A percentile compares a stretch with the other conserved stretches of the same genome.
These are phyloP conservation scores for Mortierella claussenii DNA, from an alignment of 192 early-diverging fungal genomes.

Conservation along the genomic window DNA sequence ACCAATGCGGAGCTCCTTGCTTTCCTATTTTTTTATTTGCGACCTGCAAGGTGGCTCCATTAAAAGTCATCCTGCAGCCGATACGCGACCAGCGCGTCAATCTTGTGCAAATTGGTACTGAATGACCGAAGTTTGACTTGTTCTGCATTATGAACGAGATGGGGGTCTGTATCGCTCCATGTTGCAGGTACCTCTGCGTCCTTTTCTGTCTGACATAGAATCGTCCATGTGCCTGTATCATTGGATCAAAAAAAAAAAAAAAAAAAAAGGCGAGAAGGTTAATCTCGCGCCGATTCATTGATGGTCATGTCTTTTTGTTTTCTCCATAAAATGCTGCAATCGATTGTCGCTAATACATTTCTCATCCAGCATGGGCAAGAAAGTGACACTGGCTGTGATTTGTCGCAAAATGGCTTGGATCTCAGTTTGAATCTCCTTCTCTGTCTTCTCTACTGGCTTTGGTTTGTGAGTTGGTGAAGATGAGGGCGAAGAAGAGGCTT, in stretches of 20 bases:
- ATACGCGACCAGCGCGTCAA: constrained; percentile 91
- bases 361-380: constrained; percentile 88
- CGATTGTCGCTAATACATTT: constrained; percentile 66
- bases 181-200: constrained; percentile 86
- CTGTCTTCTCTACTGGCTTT: constrained; percentile 58
- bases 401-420: constrained; percentile 93
- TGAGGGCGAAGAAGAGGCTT: neutral
- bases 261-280: neutral
- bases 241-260: too few relatives aligned
- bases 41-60: neutral
- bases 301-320: too few relatives aligned
- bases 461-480: constrained; percentile 3
- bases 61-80: constrained; percentile 66
- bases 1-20: neutral
- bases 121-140: constrained; percentile 87
- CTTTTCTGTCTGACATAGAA: constrained; percentile 88
- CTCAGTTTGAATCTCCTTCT: constrained; percentile 75
- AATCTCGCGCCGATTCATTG: too few relatives aligned
- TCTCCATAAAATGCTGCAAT: too few relatives aligned
- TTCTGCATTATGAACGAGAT: constrained; percentile 83
- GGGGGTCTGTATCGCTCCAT: constrained; percentile 87
- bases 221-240: constrained; percentile 94
- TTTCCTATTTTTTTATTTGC: neutral
- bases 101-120: constrained; percentile 83
- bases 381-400: constrained; percentile 90